Conservation (phyloP, 441 rosid genomes). For the Biscutella auriculata region DNA sequence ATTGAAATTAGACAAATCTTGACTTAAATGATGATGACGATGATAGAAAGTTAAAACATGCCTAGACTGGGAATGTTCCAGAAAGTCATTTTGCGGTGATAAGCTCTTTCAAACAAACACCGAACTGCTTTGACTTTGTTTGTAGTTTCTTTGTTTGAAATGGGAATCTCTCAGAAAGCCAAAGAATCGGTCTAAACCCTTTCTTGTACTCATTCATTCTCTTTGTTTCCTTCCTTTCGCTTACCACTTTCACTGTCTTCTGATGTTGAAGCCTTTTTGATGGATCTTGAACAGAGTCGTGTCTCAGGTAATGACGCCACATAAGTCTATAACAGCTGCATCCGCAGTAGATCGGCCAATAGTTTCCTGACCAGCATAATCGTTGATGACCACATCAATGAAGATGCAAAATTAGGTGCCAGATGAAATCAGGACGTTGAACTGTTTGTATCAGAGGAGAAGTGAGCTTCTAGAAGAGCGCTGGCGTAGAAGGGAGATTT, state of each 20-base stretch:
- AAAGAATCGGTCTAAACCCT: conserved; percentile 89
- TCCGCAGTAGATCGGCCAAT: no score
- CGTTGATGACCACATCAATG: no score
- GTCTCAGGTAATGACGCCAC: no score
- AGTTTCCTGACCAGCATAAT: no score
- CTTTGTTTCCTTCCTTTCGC: conserved; percentile 56
- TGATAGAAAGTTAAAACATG: conserved; percentile 11
- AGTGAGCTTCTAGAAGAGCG: no score
- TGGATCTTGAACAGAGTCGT: no score
- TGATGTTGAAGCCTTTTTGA: conserved; percentile 29
- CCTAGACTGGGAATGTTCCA: conserved; percentile 97
- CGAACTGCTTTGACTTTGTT: conserved; percentile 98
- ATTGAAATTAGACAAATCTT: not conserved
- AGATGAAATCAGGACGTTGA: no score
- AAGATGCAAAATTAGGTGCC: no score
- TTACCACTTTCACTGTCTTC: conserved; percentile 38
- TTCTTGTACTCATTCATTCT: conserved; percentile 92
- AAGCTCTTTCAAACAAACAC: conserved; percentile 83
- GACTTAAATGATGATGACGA: not conserved
- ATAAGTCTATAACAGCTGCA: no score
- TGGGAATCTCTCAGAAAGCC: conserved; percentile 92
- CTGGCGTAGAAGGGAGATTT: no score
- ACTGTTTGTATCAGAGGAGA: no score
- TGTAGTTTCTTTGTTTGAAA: no score
- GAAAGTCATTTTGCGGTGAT: conserved; percentile 83